Evolutionary conservation across 768 basidiomycete species (phyloP).

Genomic region (Suillus bovinus): DNA sequence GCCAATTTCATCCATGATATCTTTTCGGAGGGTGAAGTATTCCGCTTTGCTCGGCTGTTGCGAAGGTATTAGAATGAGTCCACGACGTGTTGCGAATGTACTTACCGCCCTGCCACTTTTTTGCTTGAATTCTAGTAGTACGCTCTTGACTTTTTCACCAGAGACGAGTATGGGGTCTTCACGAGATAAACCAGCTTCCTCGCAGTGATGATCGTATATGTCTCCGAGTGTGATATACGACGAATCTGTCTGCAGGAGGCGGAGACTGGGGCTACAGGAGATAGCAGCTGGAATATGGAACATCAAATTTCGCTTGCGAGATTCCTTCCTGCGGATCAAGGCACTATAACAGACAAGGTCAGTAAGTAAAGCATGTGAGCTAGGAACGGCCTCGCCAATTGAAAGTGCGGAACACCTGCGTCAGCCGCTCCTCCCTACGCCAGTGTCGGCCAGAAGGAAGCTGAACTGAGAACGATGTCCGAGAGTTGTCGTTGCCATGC

Average conservation of each 20-base stretch:
- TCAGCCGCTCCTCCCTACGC: slow-evolving; percentile 89
- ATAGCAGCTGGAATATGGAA: slow-evolving; percentile 92
- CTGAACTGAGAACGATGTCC: slow-evolving; percentile 88
- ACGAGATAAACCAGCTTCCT: slow-evolving; percentile 67
- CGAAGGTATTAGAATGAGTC: slow-evolving; percentile 1
- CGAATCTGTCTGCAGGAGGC: slow-evolving; percentile 87
- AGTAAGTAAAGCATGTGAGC: slow-evolving; percentile 6
- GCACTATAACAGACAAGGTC: slow-evolving; percentile 49
- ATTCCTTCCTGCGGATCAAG: slow-evolving; percentile 86
- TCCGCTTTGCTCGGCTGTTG: slow-evolving; percentile 61
- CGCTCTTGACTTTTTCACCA: slow-evolving; percentile 80
- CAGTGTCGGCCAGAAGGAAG: slow-evolving; percentile 81
- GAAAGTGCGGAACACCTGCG: slow-evolving; percentile 92
- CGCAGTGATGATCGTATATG: slow-evolving; percentile 90
- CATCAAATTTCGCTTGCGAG: slow-evolving; percentile 83
- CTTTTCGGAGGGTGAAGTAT: slow-evolving; percentile 72
- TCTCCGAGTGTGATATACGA: slow-evolving; percentile 92
- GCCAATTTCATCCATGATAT: slow-evolving; percentile 85
- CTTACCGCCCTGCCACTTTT: slow-evolving; percentile 41
- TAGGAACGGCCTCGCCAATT: slow-evolving; percentile 62
- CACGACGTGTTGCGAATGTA: not conserved
- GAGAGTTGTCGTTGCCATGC: slow-evolving; percentile 88
- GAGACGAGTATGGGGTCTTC: slow-evolving; percentile 88
- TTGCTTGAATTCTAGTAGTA: slow-evolving; percentile 60
- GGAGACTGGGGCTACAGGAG: slow-evolving; percentile 78